Percentiles rank a stretch among this genome's conserved stretches.
phyloP scores from a whole-genome alignment of 2,329 filamentous ascomycete genomes.

The Penicillium aurantiogriseum region DNA sequence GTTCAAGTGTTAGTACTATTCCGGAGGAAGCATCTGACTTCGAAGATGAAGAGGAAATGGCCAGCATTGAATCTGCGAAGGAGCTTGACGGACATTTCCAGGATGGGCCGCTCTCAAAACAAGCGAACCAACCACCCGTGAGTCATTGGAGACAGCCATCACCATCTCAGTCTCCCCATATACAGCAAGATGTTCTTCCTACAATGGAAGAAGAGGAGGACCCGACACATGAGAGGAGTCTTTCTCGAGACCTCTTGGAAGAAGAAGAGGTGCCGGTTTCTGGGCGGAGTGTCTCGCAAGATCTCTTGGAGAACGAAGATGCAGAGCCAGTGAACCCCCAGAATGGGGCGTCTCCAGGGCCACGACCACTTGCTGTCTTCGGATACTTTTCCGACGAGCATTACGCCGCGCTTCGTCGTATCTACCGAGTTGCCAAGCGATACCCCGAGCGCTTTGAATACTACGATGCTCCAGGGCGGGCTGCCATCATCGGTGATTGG shows the following conservation, averaged over 20 bases:
- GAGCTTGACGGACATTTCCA: constrained; percentile 15
- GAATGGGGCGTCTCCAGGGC: constrained; percentile 14
- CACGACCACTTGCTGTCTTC: constrained; percentile 33
- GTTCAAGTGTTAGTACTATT: constrained; percentile 15
- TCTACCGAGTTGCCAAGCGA: constrained; percentile 41
- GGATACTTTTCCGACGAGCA: constrained; percentile 45
- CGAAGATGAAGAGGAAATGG: constrained; percentile 20
- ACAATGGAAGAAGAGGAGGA: constrained; percentile 14
- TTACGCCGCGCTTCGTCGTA: constrained; percentile 38
- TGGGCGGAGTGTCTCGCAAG: constrained; percentile 6
- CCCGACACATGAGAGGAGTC: background rate
- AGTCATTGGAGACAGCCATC: constrained; percentile 13
- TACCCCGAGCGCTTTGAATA: constrained; percentile 41
- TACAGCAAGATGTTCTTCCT: constrained; percentile 4
- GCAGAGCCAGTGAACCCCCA: constrained; percentile 8
- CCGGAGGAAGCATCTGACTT: constrained; percentile 10
- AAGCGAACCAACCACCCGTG: constrained; percentile 13
- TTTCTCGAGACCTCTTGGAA: background rate
- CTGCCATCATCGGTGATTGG: constrained; percentile 43
- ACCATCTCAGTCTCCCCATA: constrained; percentile 4
- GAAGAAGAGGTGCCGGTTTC: constrained; percentile 1
- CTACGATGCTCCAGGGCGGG: constrained; percentile 33
- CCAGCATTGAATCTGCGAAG: constrained; percentile 15
- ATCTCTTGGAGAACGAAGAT: background rate
- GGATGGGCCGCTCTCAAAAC: constrained; percentile 14